These are phyloP conservation scores for Trichoderma polysporum DNA, from an alignment of 2,329 filamentous ascomycete species.

Conservation along the genomic window DNA sequence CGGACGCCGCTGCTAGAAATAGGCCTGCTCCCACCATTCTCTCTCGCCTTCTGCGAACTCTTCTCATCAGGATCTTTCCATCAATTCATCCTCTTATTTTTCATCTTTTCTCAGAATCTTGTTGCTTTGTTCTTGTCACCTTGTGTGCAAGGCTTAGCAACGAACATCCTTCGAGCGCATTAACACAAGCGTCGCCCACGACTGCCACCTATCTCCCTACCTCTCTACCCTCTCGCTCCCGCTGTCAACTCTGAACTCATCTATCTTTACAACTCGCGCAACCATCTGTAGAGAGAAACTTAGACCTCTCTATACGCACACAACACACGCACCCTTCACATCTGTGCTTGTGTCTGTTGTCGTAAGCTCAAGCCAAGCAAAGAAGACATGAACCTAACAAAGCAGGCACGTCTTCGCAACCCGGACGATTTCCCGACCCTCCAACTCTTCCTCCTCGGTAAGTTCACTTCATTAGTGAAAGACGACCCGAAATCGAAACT, in stretches of 20 bases:
- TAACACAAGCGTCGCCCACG: neutral
- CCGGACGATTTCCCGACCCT: conserved; percentile 75
- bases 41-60: neutral
- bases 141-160: neutral
- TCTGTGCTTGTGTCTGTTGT: conserved; percentile 41
- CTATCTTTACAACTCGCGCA: neutral
- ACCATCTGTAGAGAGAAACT: neutral
- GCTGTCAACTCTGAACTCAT: neutral
- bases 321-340: conserved; percentile 22
- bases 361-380: conserved; percentile 45
- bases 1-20: conserved; percentile 23
- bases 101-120: neutral
- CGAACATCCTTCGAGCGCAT: neutral
- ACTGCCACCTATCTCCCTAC: neutral
- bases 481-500: neutral
- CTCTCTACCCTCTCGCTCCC: too few relatives aligned
- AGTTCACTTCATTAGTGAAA: conserved; percentile 32
- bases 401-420: conserved; percentile 54
- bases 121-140: conserved; percentile 10
- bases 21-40: conserved; percentile 19
- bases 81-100: neutral
- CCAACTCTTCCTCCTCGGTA: conserved; percentile 84
- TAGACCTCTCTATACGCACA: conserved; percentile 14
- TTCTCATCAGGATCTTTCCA: neutral
- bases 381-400: conserved; percentile 53